These are phyloP conservation scores for Dysphania ambrosioides DNA, from an alignment of 148 eudicot species.

Conservation along the genomic window DNA sequence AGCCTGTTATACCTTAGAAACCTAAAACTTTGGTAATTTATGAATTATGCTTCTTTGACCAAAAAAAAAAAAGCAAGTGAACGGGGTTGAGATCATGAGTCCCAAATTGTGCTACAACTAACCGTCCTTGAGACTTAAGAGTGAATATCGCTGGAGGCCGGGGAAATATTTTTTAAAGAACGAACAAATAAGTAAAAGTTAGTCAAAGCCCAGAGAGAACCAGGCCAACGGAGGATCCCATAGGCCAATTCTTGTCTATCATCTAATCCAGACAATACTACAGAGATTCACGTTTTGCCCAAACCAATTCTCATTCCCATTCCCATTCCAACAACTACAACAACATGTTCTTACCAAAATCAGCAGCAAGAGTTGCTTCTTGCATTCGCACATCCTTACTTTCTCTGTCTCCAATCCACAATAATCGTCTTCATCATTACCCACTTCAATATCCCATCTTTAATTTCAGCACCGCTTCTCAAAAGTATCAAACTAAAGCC, in stretches of 20 bases:
- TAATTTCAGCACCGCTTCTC: not conserved
- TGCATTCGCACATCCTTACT: not conserved
- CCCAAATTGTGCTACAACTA: too few relatives aligned
- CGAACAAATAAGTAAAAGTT: too few relatives aligned
- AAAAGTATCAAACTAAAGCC: not conserved
- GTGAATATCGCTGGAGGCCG: too few relatives aligned
- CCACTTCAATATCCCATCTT: not conserved
- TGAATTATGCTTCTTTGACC: too few relatives aligned
- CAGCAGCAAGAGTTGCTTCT: conserved; percentile 4
- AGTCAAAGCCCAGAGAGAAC: not conserved
- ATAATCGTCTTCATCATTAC: not conserved
- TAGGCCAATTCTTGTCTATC: not conserved
- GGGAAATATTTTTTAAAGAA: too few relatives aligned
- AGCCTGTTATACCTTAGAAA: too few relatives aligned
- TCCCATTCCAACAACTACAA: not conserved
- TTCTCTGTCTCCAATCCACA: not conserved
- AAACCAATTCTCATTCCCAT: too few relatives aligned
- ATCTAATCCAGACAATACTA: too few relatives aligned
- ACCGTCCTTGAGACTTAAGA: too few relatives aligned
- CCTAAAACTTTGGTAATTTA: too few relatives aligned
- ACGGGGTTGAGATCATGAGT: too few relatives aligned
- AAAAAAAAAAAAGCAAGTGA: too few relatives aligned
- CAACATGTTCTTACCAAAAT: conserved; percentile 9
- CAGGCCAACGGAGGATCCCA: not conserved
- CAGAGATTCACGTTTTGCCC: not conserved